These are phyloP conservation scores for Blumeria graminis DNA, from an alignment of 2,329 filamentous ascomycete species.

Conservation along the genomic window DNA sequence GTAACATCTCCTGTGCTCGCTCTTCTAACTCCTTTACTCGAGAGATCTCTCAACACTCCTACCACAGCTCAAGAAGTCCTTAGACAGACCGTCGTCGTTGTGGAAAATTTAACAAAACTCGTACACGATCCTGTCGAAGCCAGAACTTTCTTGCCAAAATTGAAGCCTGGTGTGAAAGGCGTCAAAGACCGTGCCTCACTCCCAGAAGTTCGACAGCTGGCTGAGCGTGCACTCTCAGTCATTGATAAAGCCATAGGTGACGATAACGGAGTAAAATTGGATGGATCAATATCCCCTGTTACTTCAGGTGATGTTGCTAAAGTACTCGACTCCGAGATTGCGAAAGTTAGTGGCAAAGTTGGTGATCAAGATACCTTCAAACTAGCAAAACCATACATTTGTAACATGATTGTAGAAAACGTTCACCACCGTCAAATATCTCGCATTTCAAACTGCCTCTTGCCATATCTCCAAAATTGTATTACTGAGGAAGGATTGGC, in stretches of 20 bases:
- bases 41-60: conserved; percentile 80
- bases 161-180: conserved; percentile 77
- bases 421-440: conserved; percentile 58
- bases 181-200: conserved; percentile 75
- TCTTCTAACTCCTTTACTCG: conserved; percentile 78
- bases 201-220: conserved; percentile 82
- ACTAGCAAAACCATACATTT: conserved; percentile 47
- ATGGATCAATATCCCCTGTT: conserved; percentile 33
- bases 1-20: conserved; percentile 91
- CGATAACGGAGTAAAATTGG: conserved; percentile 31
- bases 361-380: conserved; percentile 41
- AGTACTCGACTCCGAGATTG: conserved; percentile 52
- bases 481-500: conserved; percentile 34
- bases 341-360: conserved; percentile 38
- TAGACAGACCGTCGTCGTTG: conserved; percentile 84
- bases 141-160: conserved; percentile 78
- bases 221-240: conserved; percentile 54
- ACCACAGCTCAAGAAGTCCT: conserved; percentile 81
- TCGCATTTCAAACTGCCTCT: conserved; percentile 44
- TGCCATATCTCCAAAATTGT: conserved; percentile 52
- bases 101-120: conserved; percentile 93
- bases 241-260: conserved; percentile 85
- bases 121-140: conserved; percentile 93
- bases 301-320: conserved; percentile 49
- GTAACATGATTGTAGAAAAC: conserved; percentile 67